phyloP scores from a whole-genome alignment of 495 filamentous ascomycete genomes.

The Cercophora scortea region DNA sequence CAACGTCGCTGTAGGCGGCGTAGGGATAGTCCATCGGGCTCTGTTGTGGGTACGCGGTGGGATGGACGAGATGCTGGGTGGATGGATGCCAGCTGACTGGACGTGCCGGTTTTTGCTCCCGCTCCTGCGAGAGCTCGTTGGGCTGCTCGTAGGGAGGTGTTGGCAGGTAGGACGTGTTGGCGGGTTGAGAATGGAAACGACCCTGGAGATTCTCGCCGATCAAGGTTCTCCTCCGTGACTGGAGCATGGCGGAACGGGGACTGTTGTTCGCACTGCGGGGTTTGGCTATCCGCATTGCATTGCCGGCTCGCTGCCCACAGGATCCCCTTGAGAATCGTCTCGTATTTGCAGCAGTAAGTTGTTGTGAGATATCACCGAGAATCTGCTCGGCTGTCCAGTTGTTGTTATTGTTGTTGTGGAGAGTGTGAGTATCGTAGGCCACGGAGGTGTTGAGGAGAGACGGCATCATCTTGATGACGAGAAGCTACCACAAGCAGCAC shows the following conservation, averaged over 20 bases:
- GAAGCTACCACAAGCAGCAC: neutral
- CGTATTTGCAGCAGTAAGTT: constrained; percentile 27
- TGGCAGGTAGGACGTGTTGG: constrained; percentile 27
- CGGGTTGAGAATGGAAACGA: constrained; percentile 25
- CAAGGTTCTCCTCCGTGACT: constrained; percentile 47
- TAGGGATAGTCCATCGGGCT: constrained; percentile 21
- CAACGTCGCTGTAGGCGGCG: constrained; percentile 26
- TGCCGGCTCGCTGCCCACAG: constrained; percentile 26
- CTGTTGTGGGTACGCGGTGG: constrained; percentile 17
- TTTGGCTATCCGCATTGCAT: constrained; percentile 53
- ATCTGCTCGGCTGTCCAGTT: constrained; percentile 24
- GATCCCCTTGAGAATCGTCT: constrained; percentile 34
- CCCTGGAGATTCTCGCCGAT: constrained; percentile 39
- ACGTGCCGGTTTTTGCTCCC: constrained; percentile 29
- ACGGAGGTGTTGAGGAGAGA: constrained; percentile 12
- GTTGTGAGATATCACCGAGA: constrained; percentile 30
- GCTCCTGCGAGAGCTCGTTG: constrained; percentile 23
- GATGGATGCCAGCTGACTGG: constrained; percentile 69
- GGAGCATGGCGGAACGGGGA: constrained; percentile 44
- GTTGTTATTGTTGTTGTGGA: constrained; percentile 5
- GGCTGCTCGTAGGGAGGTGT: constrained; percentile 18
- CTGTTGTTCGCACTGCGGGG: constrained; percentile 64
- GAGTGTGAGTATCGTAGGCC: neutral
- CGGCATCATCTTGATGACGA: constrained; percentile 23
- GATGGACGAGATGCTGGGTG: constrained; percentile 27